phyloP scores from a whole-genome alignment of 257 asterid species.

The Solanum appendiculatum region DNA sequence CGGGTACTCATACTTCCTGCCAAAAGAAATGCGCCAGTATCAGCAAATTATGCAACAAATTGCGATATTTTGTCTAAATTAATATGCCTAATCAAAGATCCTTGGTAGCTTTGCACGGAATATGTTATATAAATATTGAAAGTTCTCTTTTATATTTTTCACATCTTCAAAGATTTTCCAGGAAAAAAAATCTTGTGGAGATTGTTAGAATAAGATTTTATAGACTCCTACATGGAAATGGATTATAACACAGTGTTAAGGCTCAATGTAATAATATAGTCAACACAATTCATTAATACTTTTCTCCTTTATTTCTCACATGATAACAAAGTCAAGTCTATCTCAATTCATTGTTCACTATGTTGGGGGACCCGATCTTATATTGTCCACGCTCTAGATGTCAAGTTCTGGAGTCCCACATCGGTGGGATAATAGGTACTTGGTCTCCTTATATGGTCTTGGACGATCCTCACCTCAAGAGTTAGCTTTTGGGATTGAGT shows the following conservation, averaged over 20 bases:
- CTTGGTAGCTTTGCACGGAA: background rate
- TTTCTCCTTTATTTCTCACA: background rate
- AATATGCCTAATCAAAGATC: background rate
- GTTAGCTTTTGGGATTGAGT: background rate
- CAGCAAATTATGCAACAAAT: background rate
- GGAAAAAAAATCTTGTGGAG: background rate
- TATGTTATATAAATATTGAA: background rate
- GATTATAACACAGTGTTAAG: background rate
- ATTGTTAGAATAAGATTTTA: background rate
- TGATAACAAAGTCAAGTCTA: background rate
- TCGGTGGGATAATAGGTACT: background rate
- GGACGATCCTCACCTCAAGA: background rate
- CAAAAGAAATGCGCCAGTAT: background rate
- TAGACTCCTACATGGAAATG: background rate
- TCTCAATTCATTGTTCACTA: background rate
- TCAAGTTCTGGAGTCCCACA: background rate
- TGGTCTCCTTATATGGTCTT: background rate
- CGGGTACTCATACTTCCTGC: constrained; percentile 83
- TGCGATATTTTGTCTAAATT: background rate
- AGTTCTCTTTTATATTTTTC: background rate
- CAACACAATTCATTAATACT: background rate
- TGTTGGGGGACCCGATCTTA: background rate
- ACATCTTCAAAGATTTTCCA: background rate
- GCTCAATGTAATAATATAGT: background rate
- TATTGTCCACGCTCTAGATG: background rate